Evolutionary conservation across 2,329 filamentous ascomycete genomes (phyloP), one percentile per base, ranked within the genome.

Genomic region (Dactylellina cionopaga): DNA sequence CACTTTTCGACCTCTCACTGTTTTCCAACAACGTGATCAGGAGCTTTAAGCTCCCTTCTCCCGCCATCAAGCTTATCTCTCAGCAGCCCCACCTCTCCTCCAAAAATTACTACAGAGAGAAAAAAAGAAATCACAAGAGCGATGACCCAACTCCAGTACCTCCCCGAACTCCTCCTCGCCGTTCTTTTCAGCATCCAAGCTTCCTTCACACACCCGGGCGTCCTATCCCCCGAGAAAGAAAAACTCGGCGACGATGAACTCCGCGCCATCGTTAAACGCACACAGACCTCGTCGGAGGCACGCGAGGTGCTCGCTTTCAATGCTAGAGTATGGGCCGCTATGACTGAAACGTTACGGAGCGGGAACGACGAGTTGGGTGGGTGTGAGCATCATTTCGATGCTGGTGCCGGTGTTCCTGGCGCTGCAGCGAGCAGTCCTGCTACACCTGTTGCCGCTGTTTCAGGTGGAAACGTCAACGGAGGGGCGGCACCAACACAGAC

Each of bases 181-280:
- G 70, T 78, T 31, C 68, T 77, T 52, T 77, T 76, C 68, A 75
- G 76, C 37, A 76, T 74, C 35, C 74, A 77, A 63, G 76, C 77
- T n/a, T 77, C 74, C 22, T 78, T 78, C 62, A 77, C 75, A 15
- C 75, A 77, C 46, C 76, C 75, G 0, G 76, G 76, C 31, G 69
- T 78, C 7, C 74, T 77, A 10, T 66, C 76, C 13, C 74, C 76
- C 19, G 72, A 75, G 22, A 77, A 77, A 33, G 76, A 77, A 62
- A 74, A 74, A 52, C 63, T 77, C 2, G 74, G 76, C 22, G 76
- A 78, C 51, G 65, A 70, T 41, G 76, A 78, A 66, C 75, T 78
- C 22, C 76, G 76, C 54, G 71, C 73, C 6, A 76, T 78, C 56
- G 75, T 78, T 15, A 77, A 76, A 44, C 72, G 75, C 13, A 77